Evolutionary conservation across 2,329 filamentous ascomycete species (phyloP).

Genomic region (Fusarium armeniacum): DNA sequence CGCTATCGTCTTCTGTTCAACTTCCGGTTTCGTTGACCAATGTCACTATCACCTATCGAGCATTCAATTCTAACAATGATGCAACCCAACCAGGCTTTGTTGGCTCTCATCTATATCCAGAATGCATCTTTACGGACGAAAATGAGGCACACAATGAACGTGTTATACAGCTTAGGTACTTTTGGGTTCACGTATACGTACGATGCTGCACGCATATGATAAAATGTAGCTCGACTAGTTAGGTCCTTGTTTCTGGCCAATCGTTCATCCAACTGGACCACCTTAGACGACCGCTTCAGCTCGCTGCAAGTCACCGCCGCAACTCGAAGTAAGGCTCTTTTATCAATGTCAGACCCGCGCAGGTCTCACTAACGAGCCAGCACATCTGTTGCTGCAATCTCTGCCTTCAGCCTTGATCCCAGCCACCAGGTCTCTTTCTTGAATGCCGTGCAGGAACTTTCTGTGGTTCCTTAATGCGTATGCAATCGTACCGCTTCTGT

Average conservation of each 20-base stretch:
- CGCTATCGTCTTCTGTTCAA: background rate
- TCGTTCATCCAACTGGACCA: constrained; percentile 3
- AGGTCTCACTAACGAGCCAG: constrained; percentile 11
- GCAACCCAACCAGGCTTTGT: constrained; percentile 35
- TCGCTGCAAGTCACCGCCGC: constrained; percentile 28
- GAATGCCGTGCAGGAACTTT: constrained; percentile 28
- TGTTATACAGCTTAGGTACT: constrained; percentile 33
- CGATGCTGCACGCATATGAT: constrained; percentile 26
- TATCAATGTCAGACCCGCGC: background rate
- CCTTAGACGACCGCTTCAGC: constrained; percentile 28
- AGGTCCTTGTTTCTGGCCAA: constrained; percentile 37
- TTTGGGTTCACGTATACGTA: constrained; percentile 39
- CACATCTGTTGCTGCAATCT: constrained; percentile 39
- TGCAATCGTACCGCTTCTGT: constrained; percentile 32
- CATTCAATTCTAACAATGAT: constrained; percentile 13
- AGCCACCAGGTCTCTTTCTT: constrained; percentile 33
- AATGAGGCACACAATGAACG: constrained; percentile 24
- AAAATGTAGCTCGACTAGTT: constrained; percentile 1
- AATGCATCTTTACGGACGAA: constrained; percentile 31
- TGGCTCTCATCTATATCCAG: constrained; percentile 41
- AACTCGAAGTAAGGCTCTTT: constrained; percentile 22
- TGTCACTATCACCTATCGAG: constrained; percentile 12
- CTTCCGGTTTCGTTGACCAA: background rate
- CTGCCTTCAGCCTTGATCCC: constrained; percentile 40
- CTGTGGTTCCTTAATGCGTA: constrained; percentile 26